Conservation (phyloP, 495 filamentous ascomycete species). For the Penicillium soppii region DNA sequence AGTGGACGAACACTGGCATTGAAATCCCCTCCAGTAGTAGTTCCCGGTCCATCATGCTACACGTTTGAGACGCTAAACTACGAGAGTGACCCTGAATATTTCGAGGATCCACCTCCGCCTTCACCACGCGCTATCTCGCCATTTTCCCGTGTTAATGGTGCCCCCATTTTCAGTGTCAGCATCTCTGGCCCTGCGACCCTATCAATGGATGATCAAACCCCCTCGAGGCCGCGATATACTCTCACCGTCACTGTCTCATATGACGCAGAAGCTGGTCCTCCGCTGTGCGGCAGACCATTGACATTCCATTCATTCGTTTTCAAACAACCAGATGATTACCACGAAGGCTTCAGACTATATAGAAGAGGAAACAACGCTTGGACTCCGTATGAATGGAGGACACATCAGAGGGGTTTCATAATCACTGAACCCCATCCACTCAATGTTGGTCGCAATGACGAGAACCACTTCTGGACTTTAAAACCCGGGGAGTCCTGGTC, state of each 20-base stretch:
- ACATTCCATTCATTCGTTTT: constrained; percentile 1
- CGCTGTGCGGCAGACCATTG: background rate
- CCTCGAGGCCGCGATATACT: background rate
- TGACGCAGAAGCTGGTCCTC: background rate
- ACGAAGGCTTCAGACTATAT: constrained; percentile 5
- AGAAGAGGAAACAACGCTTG: background rate
- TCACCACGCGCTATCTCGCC: background rate
- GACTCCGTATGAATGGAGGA: background rate
- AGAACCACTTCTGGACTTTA: background rate
- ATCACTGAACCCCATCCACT: background rate
- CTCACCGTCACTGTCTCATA: constrained; percentile 5
- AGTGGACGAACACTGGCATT: background rate
- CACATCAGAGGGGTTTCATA: background rate
- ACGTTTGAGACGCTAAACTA: background rate
- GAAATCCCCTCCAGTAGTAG: background rate
- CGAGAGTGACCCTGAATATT: constrained; percentile 4
- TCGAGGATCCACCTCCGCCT: background rate
- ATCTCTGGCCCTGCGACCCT: constrained; percentile 1
- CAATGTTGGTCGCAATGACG: background rate
- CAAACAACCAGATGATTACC: background rate
- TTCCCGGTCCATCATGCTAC: background rate
- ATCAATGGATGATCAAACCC: background rate
- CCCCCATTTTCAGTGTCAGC: constrained; percentile 1
- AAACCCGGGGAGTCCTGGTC: constrained; percentile 4
- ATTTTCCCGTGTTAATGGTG: background rate